Percentiles rank a stretch among this genome's conserved stretches.
These are phyloP conservation scores for Microbotryomycetes sp. DNA, from an alignment of 1,284 basidiomycete genomes.

Conservation along the genomic window DNA sequence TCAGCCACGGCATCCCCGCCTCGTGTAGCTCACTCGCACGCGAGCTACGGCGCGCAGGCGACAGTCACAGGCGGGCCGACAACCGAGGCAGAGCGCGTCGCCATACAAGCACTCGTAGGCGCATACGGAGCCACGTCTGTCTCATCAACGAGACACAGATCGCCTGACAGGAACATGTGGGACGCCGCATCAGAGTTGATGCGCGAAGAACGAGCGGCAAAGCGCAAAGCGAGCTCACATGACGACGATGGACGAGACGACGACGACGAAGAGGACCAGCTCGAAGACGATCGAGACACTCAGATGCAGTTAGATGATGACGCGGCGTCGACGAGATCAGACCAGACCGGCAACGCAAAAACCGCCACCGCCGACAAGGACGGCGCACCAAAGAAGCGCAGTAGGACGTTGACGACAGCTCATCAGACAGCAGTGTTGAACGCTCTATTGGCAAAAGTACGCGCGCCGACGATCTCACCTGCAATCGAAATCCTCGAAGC, in stretches of 20 bases:
- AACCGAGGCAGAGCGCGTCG: neutral
- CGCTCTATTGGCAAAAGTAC: constrained; percentile 66
- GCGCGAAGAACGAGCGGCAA: constrained; percentile 3
- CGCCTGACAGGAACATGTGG: constrained; percentile 10
- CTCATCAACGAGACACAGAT: neutral
- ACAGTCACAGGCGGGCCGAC: neutral
- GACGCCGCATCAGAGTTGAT: constrained; percentile 17
- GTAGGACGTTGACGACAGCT: constrained; percentile 66
- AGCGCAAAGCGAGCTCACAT: neutral
- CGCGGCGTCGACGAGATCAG: neutral
- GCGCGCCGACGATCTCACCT: neutral
- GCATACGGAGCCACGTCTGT: constrained; percentile 14
- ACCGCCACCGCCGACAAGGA: neutral
- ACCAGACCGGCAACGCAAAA: neutral
- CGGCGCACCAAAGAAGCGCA: constrained; percentile 47
- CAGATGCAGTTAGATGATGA: neutral
- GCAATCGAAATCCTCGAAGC: neutral
- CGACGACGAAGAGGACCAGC: neutral
- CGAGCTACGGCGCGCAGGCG: constrained; percentile 9
- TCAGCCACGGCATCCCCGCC: neutral
- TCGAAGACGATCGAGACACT: neutral
- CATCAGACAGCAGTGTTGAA: constrained; percentile 73
- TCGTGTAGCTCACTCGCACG: neutral
- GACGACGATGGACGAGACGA: neutral
- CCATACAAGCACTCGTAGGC: neutral